Evolutionary conservation across 2,329 filamentous ascomycete species (phyloP), one percentile per base, ranked within the genome.

Genomic region (Didymella segeticola): DNA sequence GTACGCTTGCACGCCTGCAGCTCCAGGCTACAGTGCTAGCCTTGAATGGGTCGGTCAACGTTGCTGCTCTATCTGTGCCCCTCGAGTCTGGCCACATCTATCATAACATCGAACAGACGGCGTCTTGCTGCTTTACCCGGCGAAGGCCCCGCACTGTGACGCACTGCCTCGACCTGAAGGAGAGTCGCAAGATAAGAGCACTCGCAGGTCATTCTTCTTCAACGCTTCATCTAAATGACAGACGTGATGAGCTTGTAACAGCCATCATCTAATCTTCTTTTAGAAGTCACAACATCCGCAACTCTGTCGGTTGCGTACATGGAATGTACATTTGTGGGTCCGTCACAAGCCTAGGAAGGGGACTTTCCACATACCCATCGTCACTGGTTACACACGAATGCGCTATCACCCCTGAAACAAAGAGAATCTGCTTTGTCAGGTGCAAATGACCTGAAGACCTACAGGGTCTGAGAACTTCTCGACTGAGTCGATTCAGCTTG

Each of bases 371-470:
- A 61, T 57, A 57, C 53, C 60, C 57, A 53, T 39, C 53, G 46
- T 62, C 53, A 64, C 59, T 66, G 62, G 67, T 61, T 64, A 63
- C 62, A 54, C 59, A 45, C 47, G 27, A 41, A 55, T 17, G 31
- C 33, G 43, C 53, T 52, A 56, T 34, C 43, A 47, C 54, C 46
- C 50, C 31, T 56, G 38, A 47, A 53, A 58, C 48, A 63, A 58
- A 62, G 55, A 51, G 47, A 49, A 47, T 38, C 42, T 56, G 58
- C 61, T 47, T 41, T 36, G 15, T 43, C 41, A 54, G 43, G 29
- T 22, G 41, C 37, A 37, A 39, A 17, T 53, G 33, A 47, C 37
- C 30, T 36, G 39, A 34, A 47, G 14, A 36, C 36, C 36, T 45
- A 22, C 39, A 37, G 26, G 30, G 31, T 27, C 27, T 36, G 23